These are phyloP conservation scores for Capronia coronata DNA, from an alignment of 2,329 filamentous ascomycete species.

Conservation along the genomic window DNA sequence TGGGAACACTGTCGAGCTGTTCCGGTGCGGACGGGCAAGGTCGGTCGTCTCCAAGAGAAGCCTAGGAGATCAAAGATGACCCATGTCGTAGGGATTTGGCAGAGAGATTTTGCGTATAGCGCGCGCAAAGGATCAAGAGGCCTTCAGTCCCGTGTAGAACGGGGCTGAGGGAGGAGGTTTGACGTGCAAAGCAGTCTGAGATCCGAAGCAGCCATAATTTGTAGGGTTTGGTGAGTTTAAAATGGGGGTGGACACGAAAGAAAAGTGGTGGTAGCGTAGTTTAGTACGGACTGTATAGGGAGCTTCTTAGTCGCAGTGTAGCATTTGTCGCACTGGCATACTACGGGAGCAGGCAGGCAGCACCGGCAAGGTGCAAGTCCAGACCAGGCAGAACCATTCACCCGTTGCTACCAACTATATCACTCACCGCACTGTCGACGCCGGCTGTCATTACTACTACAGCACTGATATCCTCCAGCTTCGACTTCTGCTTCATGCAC, in stretches of 20 bases:
- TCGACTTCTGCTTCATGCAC: too few species aligned
- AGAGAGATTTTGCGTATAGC: constrained; percentile 16
- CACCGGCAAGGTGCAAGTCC: background rate
- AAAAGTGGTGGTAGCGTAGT: constrained; percentile 9
- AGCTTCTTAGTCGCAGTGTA: background rate
- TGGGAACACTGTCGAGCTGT: constrained; percentile 23
- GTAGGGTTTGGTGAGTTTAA: constrained; percentile 16
- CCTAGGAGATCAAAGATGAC: constrained; percentile 29
- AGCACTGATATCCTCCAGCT: too few species aligned
- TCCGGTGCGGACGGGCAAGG: constrained; percentile 21
- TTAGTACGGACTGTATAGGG: background rate
- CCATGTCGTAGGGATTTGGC: constrained; percentile 25
- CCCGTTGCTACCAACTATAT: background rate
- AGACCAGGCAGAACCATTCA: background rate
- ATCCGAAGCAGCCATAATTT: constrained; percentile 23
- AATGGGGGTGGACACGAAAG: constrained; percentile 8
- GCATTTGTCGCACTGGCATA: too few species aligned
- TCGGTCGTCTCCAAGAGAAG: constrained; percentile 16
- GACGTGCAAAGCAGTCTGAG: constrained; percentile 22
- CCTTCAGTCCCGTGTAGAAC: constrained; percentile 43
- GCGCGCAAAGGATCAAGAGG: constrained; percentile 22
- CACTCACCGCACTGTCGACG: too few species aligned
- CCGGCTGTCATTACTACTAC: too few species aligned
- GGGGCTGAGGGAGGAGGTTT: constrained; percentile 33
- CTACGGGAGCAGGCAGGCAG: background rate